Conservation (phyloP, 805 yeast genomes). For the Kodamaea jinghongensis region DNA sequence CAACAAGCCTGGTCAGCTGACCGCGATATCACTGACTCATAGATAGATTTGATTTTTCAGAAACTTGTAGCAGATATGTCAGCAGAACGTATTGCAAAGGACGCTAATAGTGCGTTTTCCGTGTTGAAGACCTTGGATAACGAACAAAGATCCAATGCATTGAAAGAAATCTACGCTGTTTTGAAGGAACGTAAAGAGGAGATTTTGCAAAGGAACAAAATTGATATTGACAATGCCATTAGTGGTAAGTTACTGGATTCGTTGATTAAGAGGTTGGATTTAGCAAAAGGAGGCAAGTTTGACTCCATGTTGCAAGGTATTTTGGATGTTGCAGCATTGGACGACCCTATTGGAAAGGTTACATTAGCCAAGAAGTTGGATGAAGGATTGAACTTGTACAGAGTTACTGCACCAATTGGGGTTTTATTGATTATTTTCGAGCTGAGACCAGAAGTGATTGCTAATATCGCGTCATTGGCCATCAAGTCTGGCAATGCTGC, state of each 20-base stretch:
- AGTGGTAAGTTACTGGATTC: conserved; percentile 63
- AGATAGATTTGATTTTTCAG: background rate
- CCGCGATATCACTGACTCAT: conserved; percentile 1
- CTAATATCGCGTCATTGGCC: conserved; percentile 93
- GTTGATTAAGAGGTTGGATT: conserved; percentile 78
- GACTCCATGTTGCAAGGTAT: conserved; percentile 95
- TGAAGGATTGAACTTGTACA: conserved; percentile 78
- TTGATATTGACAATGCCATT: conserved; percentile 71
- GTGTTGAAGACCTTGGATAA: conserved; percentile 74
- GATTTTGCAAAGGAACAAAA: conserved; percentile 68
- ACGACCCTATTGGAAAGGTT: conserved; percentile 90
- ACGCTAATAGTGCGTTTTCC: conserved; percentile 82
- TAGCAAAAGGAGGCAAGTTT: conserved; percentile 77
- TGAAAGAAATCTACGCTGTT: conserved; percentile 69
- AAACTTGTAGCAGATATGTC: background rate
- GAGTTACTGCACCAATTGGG: conserved; percentile 93
- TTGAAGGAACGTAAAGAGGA: conserved; percentile 55
- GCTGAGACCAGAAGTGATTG: conserved; percentile 97
- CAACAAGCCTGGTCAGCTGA: conserved; percentile 2
- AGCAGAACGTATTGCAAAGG: conserved; percentile 77
- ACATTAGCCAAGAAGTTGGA: conserved; percentile 83
- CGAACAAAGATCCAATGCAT: conserved; percentile 69
- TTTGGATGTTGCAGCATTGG: conserved; percentile 81
- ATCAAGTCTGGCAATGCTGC: conserved; percentile 97
- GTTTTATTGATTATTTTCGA: conserved; percentile 91